Evolutionary conservation across 768 basidiomycete species (phyloP).

Genomic region (Psilocybe sp.): DNA sequence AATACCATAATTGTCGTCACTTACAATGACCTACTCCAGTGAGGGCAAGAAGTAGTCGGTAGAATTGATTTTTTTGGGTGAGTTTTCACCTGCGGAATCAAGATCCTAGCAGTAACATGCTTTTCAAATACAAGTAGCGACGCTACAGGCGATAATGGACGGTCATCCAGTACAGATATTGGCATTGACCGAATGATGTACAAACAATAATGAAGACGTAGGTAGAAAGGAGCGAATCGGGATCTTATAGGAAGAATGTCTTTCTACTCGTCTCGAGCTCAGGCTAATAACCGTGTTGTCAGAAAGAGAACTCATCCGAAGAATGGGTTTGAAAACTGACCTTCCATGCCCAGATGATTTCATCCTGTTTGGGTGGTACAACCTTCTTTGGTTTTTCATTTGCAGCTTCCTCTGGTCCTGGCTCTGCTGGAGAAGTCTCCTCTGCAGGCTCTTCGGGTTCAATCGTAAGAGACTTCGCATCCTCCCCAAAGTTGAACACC

Average conservation of each 20-base stretch:
- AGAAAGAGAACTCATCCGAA: not conserved
- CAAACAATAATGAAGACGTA: not conserved
- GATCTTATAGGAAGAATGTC: slow-evolving; percentile 79
- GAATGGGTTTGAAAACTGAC: slow-evolving; percentile 37
- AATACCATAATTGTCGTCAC: no score
- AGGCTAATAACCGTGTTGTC: slow-evolving; percentile 49
- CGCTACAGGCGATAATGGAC: no score
- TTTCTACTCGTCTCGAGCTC: slow-evolving; percentile 87
- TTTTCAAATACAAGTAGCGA: no score
- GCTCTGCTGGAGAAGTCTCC: slow-evolving; percentile 28
- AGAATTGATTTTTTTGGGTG: no score
- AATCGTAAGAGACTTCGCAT: slow-evolving; percentile 53
- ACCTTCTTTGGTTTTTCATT: slow-evolving; percentile 29
- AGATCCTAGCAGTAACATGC: no score
- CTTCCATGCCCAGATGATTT: slow-evolving; percentile 90
- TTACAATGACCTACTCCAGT: no score
- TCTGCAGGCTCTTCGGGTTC: slow-evolving; percentile 28
- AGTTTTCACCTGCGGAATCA: no score
- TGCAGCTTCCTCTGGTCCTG: slow-evolving; percentile 17
- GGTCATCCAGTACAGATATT: no score
- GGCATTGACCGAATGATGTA: not conserved
- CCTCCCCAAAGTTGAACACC: slow-evolving; percentile 66
- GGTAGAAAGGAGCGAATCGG: not conserved
- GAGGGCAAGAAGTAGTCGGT: no score
- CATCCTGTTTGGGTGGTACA: slow-evolving; percentile 66